Evolutionary conservation across 2,329 filamentous ascomycete genomes (phyloP).

Genomic region (Daldinia eschscholtzii): DNA sequence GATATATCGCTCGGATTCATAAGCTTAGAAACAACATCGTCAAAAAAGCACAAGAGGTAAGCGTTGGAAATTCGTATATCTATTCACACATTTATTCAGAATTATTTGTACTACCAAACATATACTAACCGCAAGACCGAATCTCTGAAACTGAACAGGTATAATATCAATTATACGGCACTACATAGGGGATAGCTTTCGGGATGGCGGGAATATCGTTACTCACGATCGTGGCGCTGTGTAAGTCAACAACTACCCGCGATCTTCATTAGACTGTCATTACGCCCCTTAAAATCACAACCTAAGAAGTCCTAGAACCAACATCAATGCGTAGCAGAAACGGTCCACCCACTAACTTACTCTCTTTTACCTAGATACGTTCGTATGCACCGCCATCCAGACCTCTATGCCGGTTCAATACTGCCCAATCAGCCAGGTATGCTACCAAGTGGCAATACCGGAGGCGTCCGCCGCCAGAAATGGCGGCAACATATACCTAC

Average conservation of each 20-base stretch:
- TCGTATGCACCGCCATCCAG: constrained; percentile 42
- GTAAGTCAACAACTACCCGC: constrained; percentile 38
- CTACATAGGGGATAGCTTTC: neutral
- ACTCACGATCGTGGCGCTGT: constrained; percentile 38
- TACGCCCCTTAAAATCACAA: too few relatives aligned
- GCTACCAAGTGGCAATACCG: constrained; percentile 69
- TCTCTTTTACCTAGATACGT: constrained; percentile 34
- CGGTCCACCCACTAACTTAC: neutral
- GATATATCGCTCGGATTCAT: neutral
- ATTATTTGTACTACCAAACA: neutral
- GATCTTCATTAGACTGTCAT: too few relatives aligned
- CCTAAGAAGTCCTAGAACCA: too few relatives aligned
- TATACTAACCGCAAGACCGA: neutral
- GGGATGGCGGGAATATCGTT: constrained; percentile 27
- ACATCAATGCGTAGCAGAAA: neutral
- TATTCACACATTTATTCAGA: neutral
- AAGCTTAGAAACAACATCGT: constrained; percentile 20
- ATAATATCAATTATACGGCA: neutral
- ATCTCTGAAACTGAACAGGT: too few relatives aligned
- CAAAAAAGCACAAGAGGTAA: constrained; percentile 8
- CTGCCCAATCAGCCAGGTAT: constrained; percentile 62
- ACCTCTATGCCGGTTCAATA: constrained; percentile 51
- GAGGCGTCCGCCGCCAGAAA: constrained; percentile 60
- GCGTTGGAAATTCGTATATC: neutral
- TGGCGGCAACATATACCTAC: constrained; percentile 71